phyloP scores from a whole-genome alignment of 495 filamentous ascomycete species.

The Aspergillus hancockii region DNA sequence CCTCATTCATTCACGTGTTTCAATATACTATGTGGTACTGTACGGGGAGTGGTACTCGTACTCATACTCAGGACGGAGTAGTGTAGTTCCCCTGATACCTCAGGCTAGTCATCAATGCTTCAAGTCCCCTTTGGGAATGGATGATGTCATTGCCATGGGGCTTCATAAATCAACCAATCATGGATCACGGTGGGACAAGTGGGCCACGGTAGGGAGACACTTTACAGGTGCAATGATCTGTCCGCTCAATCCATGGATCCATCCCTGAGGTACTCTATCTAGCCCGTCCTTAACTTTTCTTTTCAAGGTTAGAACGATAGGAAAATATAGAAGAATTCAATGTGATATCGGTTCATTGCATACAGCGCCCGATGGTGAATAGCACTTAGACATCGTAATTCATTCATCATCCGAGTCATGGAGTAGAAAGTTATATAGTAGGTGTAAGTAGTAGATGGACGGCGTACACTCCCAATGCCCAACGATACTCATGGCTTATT shows the following conservation, averaged over 20 bases:
- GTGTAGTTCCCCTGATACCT: background rate
- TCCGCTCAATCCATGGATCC: too few species aligned
- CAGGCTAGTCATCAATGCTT: too few species aligned
- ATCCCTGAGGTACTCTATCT: too few species aligned
- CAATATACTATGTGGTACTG: too few species aligned
- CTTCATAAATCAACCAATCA: background rate
- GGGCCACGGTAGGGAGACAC: background rate
- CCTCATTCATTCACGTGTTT: too few species aligned
- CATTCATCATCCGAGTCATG: conserved; percentile 11
- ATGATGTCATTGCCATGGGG: conserved; percentile 1
- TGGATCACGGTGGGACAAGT: background rate
- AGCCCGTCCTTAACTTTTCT: too few species aligned
- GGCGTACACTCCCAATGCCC: background rate
- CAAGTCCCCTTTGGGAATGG: background rate
- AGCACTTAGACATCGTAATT: conserved; percentile 8
- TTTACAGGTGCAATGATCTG: too few species aligned
- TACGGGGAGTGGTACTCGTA: too few species aligned
- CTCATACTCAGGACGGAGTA: too few species aligned
- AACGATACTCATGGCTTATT: background rate
- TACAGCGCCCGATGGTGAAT: background rate
- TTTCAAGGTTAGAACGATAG: too few species aligned
- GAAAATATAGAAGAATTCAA: background rate
- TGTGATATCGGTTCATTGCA: background rate
- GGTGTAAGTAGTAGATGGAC: conserved; percentile 10
- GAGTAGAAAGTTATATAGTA: conserved; percentile 13